Evolutionary conservation across 106 monocot species (phyloP).

Genomic region (Acanthochlamys bracteata): DNA sequence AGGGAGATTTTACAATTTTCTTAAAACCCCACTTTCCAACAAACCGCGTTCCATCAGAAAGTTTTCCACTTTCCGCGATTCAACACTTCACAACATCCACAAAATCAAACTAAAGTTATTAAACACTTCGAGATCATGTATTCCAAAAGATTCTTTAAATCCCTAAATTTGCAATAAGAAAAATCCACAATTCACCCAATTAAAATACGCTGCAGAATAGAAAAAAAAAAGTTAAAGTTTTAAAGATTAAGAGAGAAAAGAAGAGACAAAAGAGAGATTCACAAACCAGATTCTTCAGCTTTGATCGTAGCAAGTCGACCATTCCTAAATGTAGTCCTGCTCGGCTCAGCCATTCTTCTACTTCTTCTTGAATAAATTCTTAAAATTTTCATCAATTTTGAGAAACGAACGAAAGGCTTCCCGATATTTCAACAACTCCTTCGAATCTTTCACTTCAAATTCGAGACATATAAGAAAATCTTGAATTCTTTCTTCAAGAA

Average conservation of each 20-base stretch:
- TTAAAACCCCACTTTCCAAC: too few relatives aligned
- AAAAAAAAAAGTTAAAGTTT: neutral
- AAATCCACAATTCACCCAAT: neutral
- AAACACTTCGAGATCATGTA: neutral
- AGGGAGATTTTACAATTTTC: too few relatives aligned
- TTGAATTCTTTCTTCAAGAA: too few relatives aligned
- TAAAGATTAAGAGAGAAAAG: neutral
- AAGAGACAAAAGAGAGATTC: neutral
- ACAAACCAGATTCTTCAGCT: constrained; percentile 63
- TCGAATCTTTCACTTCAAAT: too few relatives aligned
- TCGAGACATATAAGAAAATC: too few relatives aligned
- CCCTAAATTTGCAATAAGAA: neutral
- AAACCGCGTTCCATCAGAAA: too few relatives aligned
- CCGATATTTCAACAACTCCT: too few relatives aligned
- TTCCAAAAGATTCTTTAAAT: neutral
- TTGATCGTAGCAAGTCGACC: constrained; percentile 50
- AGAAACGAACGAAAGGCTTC: too few relatives aligned
- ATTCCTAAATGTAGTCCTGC: constrained; percentile 45
- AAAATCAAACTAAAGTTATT: neutral
- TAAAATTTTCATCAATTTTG: too few relatives aligned
- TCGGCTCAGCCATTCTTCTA: constrained; percentile 29
- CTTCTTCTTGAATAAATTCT: neutral
- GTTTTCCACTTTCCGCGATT: too few relatives aligned
- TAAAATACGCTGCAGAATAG: neutral
- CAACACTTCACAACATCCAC: neutral